Percentiles rank a stretch among this genome's conserved stretches.
phyloP scores from a whole-genome alignment of 2,329 filamentous ascomycete species.

The Pyrenochaeta sp. region DNA sequence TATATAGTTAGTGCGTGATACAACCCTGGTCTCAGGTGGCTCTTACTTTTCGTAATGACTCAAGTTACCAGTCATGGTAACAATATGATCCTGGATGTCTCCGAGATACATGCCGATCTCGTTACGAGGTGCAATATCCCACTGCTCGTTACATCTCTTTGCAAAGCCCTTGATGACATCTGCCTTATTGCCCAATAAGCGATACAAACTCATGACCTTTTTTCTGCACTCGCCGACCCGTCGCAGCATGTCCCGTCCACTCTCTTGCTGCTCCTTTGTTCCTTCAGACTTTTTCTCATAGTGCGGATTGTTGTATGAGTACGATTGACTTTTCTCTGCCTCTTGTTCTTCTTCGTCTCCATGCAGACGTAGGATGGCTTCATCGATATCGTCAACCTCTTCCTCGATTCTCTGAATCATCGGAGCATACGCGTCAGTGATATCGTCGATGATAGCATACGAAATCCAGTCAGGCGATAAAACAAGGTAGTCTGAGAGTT shows the following conservation, averaged over 20 bases:
- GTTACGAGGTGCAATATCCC: slow-evolving; percentile 92
- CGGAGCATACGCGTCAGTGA: slow-evolving; percentile 94
- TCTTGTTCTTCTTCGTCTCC: slow-evolving; percentile 57
- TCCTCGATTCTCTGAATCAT: slow-evolving; percentile 93
- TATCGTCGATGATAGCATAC: slow-evolving; percentile 97
- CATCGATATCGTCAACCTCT: slow-evolving; percentile 96
- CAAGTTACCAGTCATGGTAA: slow-evolving; percentile 97
- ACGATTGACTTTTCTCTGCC: slow-evolving; percentile 33
- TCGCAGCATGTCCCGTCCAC: slow-evolving; percentile 83
- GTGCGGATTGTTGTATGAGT: slow-evolving; percentile 42
- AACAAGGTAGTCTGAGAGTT: slow-evolving; percentile 92
- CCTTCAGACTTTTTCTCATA: slow-evolving; percentile 47
- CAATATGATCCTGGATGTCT: slow-evolving; percentile 98
- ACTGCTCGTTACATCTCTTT: slow-evolving; percentile 97
- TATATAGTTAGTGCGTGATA: slow-evolving; percentile 17
- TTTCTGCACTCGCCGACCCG: slow-evolving; percentile 94
- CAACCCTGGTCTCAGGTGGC: background rate
- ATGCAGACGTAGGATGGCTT: slow-evolving; percentile 85
- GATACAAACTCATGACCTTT: slow-evolving; percentile 95
- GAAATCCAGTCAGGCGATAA: slow-evolving; percentile 97
- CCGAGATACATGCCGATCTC: slow-evolving; percentile 98
- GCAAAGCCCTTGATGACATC: slow-evolving; percentile 99
- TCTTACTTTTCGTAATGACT: slow-evolving; percentile 94
- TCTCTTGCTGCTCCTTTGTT: slow-evolving; percentile 54
- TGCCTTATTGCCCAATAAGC: slow-evolving; percentile 93